These are phyloP conservation scores for Porogramme epimiltina DNA, from an alignment of 1,284 basidiomycete genomes.

Conservation along the genomic window DNA sequence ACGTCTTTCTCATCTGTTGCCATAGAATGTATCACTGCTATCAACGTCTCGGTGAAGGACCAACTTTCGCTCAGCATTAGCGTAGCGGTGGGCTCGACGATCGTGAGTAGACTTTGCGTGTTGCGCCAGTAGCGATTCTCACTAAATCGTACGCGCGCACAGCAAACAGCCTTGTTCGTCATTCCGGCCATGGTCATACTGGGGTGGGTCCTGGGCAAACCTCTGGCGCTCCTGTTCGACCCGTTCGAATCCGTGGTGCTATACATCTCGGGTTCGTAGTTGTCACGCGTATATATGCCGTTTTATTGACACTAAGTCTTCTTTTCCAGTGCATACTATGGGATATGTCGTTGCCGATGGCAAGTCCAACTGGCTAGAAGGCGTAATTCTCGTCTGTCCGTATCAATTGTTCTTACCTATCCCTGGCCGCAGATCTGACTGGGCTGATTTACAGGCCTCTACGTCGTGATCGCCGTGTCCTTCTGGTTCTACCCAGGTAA, in stretches of 20 bases:
- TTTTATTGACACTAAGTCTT: background rate
- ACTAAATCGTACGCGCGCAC: background rate
- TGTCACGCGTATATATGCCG: background rate
- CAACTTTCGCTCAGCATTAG: conserved; percentile 74
- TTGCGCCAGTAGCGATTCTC: background rate
- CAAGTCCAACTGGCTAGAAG: conserved; percentile 84
- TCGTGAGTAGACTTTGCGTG: conserved; percentile 56
- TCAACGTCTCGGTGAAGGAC: conserved; percentile 83
- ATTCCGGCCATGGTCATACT: conserved; percentile 74
- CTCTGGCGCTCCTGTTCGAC: conserved; percentile 76
- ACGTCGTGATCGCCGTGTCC: conserved; percentile 65
- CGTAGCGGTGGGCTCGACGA: conserved; percentile 89
- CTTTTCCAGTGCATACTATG: conserved; percentile 77
- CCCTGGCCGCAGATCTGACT: no score
- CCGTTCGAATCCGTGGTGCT: conserved; percentile 75
- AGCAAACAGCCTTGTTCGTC: conserved; percentile 91
- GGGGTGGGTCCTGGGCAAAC: conserved; percentile 72
- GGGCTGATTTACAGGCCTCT: conserved; percentile 44
- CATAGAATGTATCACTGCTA: conserved; percentile 71
- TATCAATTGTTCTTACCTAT: background rate
- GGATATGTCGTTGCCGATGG: conserved; percentile 83
- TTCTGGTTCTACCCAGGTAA: conserved; percentile 69
- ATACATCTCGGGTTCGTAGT: background rate
- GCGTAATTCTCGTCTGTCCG: conserved; percentile 48
- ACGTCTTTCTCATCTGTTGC: background rate